phyloP scores from a whole-genome alignment of 2,329 filamentous ascomycete genomes.

The Pseudogymnoascus sp. region DNA sequence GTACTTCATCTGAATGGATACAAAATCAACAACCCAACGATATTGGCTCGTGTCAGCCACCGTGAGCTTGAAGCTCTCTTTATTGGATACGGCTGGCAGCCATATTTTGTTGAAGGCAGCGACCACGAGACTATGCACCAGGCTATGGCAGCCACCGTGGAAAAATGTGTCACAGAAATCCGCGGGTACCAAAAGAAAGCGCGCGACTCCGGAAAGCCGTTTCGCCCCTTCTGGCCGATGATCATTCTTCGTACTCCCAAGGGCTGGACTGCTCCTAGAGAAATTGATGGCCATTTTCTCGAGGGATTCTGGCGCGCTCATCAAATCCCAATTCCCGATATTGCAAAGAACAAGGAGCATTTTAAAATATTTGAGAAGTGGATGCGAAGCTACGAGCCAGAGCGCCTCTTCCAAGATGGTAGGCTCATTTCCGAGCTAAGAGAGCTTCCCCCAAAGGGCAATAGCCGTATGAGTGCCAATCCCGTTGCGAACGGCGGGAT shows the following conservation, averaged over 20 bases:
- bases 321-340: conserved; percentile 68
- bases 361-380: conserved; percentile 63
- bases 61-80: conserved; percentile 64
- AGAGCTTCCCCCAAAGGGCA: conserved; percentile 56
- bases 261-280: conserved; percentile 70
- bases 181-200: conserved; percentile 61
- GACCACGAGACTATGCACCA: conserved; percentile 71
- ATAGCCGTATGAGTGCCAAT: conserved; percentile 67
- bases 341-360: conserved; percentile 55
- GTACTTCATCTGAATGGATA: conserved; percentile 75
- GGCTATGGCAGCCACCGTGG: conserved; percentile 70
- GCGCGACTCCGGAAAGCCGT: conserved; percentile 59
- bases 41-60: conserved; percentile 66
- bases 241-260: conserved; percentile 69
- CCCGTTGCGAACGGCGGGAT: conserved; percentile 65
- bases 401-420: conserved; percentile 60
- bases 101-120: conserved; percentile 72
- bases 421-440: conserved; percentile 54
- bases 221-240: conserved; percentile 71
- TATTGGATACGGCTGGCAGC: conserved; percentile 67
- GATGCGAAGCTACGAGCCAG: conserved; percentile 70
- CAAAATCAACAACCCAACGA: conserved; percentile 75
- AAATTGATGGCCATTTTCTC: conserved; percentile 61
- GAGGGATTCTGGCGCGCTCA: conserved; percentile 74
- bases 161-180: conserved; percentile 65